These are phyloP conservation scores for Dipteronia sinensis DNA, from an alignment of 345 rosid species.

Conservation along the genomic window DNA sequence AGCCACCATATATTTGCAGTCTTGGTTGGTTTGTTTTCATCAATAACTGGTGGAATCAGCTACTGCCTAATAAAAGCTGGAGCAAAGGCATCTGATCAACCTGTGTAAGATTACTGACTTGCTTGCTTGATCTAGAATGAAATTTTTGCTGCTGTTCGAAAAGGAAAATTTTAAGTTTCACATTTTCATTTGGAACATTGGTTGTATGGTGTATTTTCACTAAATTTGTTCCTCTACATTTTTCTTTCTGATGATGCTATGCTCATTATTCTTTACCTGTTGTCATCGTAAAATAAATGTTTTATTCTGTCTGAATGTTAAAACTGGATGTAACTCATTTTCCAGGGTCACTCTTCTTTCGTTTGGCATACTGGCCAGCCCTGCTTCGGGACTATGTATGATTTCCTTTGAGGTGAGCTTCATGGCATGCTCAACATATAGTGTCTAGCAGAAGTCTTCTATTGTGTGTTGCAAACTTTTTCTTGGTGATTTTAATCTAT, in stretches of 20 bases:
- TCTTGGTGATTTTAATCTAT: background rate
- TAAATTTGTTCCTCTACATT: constrained; percentile 2
- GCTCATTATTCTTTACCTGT: background rate
- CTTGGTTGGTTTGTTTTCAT: constrained; percentile 69
- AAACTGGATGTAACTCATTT: constrained; percentile 23
- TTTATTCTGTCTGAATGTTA: background rate
- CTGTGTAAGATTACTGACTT: constrained; percentile 60
- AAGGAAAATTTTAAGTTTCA: background rate
- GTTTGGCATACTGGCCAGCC: constrained; percentile 74
- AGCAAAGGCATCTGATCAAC: constrained; percentile 84
- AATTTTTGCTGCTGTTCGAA: background rate
- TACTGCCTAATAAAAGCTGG: constrained; percentile 78
- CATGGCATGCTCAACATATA: background rate
- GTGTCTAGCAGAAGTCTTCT: constrained; percentile 9
- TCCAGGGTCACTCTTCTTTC: constrained; percentile 74
- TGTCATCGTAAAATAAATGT: background rate
- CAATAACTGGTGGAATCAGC: constrained; percentile 81
- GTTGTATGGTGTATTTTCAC: no score
- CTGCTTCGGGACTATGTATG: constrained; percentile 71
- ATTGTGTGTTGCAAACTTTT: background rate
- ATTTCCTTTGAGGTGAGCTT: constrained; percentile 68
- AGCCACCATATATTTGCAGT: constrained; percentile 51
- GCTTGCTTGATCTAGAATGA: background rate
- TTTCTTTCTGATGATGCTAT: background rate
- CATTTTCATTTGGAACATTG: background rate